Evolutionary conservation across 148 eudicot genomes (phyloP), one percentile per base, ranked within the genome.

Genomic region (Nepenthes mirabilis): DNA sequence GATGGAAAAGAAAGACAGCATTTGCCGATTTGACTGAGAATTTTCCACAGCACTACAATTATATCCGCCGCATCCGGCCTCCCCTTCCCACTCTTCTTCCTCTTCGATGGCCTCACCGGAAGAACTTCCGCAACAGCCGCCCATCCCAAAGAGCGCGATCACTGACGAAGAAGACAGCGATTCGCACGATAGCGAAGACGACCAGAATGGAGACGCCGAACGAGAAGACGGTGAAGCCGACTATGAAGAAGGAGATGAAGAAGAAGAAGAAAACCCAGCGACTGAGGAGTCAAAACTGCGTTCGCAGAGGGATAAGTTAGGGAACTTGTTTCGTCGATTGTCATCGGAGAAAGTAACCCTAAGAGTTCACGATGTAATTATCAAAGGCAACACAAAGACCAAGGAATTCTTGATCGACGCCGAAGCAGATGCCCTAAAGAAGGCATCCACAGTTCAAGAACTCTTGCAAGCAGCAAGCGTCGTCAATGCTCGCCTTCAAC

Each of bases 301-400:
- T 1, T 61, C 61, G 2, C 70, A 73, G n/a, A 65, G 75, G 57
- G 77, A 72, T 4, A 83, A 67, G 34, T 70, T 88, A 77, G 78
- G 78, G 59, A 66, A 68, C 5, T 65, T 93, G 0, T 67, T 81
- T 53, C 65, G 52, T 32, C 75, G 80, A 33, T 55, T 86, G 33
- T 64, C 72, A 3, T 48, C 74, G n/a, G 84, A 86, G 59, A 54
- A 71, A 9, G 72, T 93, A 1, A 68, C 83, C 8, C 66, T 93
- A 9, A 81, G 95, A 70, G 91, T 88, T 49, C 83, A 88, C 63
- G 81, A 86, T 57, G 79, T 91, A 32, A 2, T 88, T 2, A 86
- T 91, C 72, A 80, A 83, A 56, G 98, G 98, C 5, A 91, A 88
- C 63, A 52, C 59, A 2, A 91, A 76, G 66, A 87, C 90, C 1